Percentiles rank a stretch among this genome's conserved stretches.
phyloP scores from a whole-genome alignment of 208 protist species.

The Endotrypanum monterogeii region DNA sequence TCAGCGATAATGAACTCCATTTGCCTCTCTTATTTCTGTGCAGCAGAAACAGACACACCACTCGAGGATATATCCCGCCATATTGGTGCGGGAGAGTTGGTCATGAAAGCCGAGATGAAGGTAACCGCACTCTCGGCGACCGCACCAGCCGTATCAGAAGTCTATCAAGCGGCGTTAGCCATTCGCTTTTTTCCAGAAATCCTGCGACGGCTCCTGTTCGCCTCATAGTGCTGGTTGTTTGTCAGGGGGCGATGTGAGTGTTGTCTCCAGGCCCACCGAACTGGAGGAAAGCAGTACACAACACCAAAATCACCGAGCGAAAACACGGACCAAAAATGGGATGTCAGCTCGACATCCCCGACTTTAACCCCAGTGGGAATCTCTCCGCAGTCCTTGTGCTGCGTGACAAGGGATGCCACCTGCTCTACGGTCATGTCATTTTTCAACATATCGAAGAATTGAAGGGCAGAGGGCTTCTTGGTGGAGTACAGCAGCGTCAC shows the following conservation, averaged over 20 bases:
- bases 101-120: background rate
- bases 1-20: background rate
- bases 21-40: background rate
- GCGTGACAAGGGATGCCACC: slow-evolving; percentile 44
- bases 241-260: background rate
- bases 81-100: no score
- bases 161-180: background rate
- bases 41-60: background rate
- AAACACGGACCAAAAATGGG: slow-evolving; percentile 72
- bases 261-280: slow-evolving; percentile 39
- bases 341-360: slow-evolving; percentile 37
- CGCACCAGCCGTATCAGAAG: background rate
- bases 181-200: slow-evolving; percentile 20
- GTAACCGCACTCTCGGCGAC: background rate
- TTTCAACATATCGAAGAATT: slow-evolving; percentile 48
- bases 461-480: slow-evolving; percentile 27
- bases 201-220: background rate
- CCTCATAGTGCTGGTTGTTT: background rate
- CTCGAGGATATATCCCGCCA: background rate
- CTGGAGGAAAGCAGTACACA: slow-evolving; percentile 63
- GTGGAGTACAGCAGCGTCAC: slow-evolving; percentile 67
- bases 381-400: slow-evolving; percentile 37
- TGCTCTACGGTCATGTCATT: slow-evolving; percentile 41
- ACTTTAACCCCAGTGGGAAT: slow-evolving; percentile 44
- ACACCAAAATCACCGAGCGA: slow-evolving; percentile 50